phyloP scores from a whole-genome alignment of 345 rosid genomes.

The Populus ilicifolia region DNA sequence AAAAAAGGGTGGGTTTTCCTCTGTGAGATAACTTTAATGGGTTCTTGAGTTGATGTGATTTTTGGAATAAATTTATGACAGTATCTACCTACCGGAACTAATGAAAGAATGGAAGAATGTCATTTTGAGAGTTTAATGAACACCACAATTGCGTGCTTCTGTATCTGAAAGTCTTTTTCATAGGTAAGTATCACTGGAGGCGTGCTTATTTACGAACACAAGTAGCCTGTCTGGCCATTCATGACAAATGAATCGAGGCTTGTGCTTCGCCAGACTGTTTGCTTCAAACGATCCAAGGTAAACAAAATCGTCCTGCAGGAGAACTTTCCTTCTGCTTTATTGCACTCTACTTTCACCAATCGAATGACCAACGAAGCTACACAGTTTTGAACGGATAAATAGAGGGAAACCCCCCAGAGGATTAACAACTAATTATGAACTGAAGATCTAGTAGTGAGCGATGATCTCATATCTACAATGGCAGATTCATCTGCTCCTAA shows the following conservation, averaged over 20 bases:
- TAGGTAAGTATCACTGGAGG: too few species aligned
- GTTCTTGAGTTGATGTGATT: not conserved
- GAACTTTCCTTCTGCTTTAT: slow-evolving; percentile 5
- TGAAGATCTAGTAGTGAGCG: slow-evolving; percentile 70
- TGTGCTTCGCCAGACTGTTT: not conserved
- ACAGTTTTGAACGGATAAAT: not conserved
- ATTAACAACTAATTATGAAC: slow-evolving; percentile 24
- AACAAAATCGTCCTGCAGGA: not conserved
- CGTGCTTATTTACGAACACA: too few species aligned
- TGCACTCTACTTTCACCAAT: slow-evolving; percentile 9
- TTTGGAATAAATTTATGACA: not conserved
- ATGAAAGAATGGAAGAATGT: not conserved
- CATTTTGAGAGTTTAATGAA: not conserved
- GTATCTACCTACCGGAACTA: not conserved
- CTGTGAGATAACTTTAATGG: not conserved
- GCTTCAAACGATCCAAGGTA: not conserved
- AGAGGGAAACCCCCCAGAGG: not conserved
- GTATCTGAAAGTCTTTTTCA: too few species aligned
- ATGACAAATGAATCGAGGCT: not conserved
- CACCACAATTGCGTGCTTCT: not conserved
- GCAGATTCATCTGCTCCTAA: slow-evolving; percentile 85
- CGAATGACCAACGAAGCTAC: not conserved
- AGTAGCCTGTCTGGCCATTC: not conserved
- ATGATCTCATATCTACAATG: slow-evolving; percentile 90
- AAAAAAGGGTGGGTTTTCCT: not conserved